These are phyloP conservation scores for Starmerella stigmatis DNA, from an alignment of 805 yeast genomes.

Conservation along the genomic window DNA sequence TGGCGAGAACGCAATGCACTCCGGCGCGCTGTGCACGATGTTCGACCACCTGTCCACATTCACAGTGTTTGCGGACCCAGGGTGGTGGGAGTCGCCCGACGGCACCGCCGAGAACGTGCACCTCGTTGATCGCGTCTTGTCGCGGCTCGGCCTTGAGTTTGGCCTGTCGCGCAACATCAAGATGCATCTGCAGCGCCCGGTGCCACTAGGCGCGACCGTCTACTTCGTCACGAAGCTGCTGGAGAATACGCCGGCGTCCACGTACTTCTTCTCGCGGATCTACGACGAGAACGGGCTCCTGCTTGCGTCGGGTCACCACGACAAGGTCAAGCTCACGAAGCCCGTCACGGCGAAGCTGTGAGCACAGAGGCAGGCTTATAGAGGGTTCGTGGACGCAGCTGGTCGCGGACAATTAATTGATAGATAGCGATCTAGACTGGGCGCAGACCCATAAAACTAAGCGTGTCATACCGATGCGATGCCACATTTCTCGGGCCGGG, in stretches of 20 bases:
- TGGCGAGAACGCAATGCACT: constrained; percentile 8
- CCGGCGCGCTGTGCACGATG: constrained; percentile 18
- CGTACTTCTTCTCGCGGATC: constrained; percentile 9
- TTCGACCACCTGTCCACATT: constrained; percentile 17
- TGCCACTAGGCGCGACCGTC: constrained; percentile 12
- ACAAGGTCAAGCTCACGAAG: constrained; percentile 19
- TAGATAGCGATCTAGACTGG: no score
- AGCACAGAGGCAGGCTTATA: neutral
- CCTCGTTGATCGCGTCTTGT: constrained; percentile 1
- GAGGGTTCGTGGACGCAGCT: neutral
- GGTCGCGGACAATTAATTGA: no score
- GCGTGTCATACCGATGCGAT: no score
- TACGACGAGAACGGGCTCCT: constrained; percentile 13
- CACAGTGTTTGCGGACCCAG: constrained; percentile 11
- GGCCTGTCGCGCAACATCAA: constrained; percentile 21
- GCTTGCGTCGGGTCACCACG: constrained; percentile 19
- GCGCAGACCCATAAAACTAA: no score
- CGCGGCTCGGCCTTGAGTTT: constrained; percentile 4
- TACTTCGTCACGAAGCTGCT: constrained; percentile 14
- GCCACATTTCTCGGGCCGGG: no score
- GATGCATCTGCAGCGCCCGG: constrained; percentile 16
- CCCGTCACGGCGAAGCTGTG: constrained; percentile 16
- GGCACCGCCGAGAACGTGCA: constrained; percentile 1
- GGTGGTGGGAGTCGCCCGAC: constrained; percentile 12
- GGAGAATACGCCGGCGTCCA: constrained; percentile 15